Conservation (phyloP, 2,329 filamentous ascomycete species). For the Aspergillus aculeatus region DNA sequence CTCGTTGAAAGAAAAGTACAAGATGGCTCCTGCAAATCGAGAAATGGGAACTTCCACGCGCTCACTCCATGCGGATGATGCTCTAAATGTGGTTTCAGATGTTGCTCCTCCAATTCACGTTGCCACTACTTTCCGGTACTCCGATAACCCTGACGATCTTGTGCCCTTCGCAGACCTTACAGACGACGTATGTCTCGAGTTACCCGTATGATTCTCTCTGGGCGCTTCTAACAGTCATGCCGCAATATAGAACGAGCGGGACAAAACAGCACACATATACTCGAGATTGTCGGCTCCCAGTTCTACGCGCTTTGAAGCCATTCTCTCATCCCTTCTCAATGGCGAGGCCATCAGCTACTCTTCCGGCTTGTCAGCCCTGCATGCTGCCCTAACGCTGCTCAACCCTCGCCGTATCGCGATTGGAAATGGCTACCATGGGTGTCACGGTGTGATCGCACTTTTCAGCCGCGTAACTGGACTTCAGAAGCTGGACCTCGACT, state of each 20-base stretch:
- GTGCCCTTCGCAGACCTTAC: conserved; percentile 46
- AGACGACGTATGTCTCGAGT: conserved; percentile 51
- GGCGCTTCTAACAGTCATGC: not conserved
- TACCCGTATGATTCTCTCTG: not conserved
- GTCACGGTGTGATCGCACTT: conserved; percentile 77
- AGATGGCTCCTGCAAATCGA: conserved; percentile 27
- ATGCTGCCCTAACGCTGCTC: conserved; percentile 78
- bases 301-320: conserved; percentile 77
- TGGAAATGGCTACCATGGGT: conserved; percentile 86
- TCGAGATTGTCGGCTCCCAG: conserved; percentile 78
- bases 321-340: conserved; percentile 71
- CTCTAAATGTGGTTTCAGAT: conserved; percentile 69
- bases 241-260: conserved; percentile 21
- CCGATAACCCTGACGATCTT: conserved; percentile 66
- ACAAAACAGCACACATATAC: conserved; percentile 66
- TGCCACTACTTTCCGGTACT: conserved; percentile 87
- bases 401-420: conserved; percentile 83
- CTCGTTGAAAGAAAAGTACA: not conserved
- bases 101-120: conserved; percentile 88
- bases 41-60: conserved; percentile 58
- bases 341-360: conserved; percentile 71
- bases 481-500: conserved; percentile 69
- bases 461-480: conserved; percentile 74
- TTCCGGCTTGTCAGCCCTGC: conserved; percentile 83
- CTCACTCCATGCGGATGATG: conserved; percentile 80